phyloP scores from a whole-genome alignment of 2,329 filamentous ascomycete species.

The Harringtonia lauricola region DNA sequence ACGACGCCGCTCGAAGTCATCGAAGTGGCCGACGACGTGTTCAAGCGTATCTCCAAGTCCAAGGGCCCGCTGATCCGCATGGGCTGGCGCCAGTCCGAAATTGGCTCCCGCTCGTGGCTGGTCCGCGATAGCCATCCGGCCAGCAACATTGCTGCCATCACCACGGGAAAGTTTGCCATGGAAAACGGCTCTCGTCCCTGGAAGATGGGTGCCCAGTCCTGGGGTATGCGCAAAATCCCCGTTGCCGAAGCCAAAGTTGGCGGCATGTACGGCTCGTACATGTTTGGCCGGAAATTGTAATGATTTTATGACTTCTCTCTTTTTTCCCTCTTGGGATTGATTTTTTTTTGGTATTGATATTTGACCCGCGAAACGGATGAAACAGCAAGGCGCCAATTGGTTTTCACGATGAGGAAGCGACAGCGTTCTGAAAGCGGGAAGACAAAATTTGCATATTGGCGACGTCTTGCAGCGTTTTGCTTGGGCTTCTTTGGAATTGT shows the following conservation, averaged over 20 bases:
- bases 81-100: slow-evolving; percentile 64
- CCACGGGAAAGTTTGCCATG: slow-evolving; percentile 9
- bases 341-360: not conserved
- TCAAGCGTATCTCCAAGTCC: slow-evolving; percentile 52
- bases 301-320: slow-evolving; percentile 3
- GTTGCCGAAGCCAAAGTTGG: slow-evolving; percentile 85
- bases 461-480: too few relatives aligned
- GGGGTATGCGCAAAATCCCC: slow-evolving; percentile 87
- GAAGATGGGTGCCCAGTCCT: slow-evolving; percentile 79
- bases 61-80: slow-evolving; percentile 45
- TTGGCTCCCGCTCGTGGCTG: slow-evolving; percentile 54
- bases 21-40: slow-evolving; percentile 60
- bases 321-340: slow-evolving; percentile 5
- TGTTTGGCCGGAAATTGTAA: slow-evolving; percentile 50
- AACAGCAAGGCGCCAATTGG: too few relatives aligned
- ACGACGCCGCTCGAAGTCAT: slow-evolving; percentile 65
- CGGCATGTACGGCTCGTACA: slow-evolving; percentile 74
- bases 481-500: too few relatives aligned
- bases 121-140: slow-evolving; percentile 40
- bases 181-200: slow-evolving; percentile 47
- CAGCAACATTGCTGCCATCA: slow-evolving; percentile 25
- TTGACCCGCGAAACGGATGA: not conserved
- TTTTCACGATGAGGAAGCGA: too few relatives aligned
- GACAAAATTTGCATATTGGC: too few relatives aligned
- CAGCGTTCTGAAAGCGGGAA: too few relatives aligned